phyloP scores from a whole-genome alignment of 2,329 filamentous ascomycete genomes.

The Fusarium subglutinans region DNA sequence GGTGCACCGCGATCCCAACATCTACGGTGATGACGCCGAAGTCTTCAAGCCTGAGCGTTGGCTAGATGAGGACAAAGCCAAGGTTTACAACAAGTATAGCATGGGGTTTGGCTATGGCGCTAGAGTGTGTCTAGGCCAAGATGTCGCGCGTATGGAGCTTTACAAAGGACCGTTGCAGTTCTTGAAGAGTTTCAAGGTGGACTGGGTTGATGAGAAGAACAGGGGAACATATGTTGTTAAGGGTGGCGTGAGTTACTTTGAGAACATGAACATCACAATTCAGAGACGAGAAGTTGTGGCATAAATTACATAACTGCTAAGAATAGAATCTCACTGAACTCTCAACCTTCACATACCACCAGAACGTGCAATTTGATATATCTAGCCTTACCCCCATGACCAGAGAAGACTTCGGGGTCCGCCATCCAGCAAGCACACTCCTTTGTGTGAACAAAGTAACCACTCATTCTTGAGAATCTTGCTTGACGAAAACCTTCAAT shows the following conservation, averaged over 20 bases:
- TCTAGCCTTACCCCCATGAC: fast-evolving
- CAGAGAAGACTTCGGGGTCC: fast-evolving
- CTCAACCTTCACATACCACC: fast-evolving
- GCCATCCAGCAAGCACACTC: fast-evolving
- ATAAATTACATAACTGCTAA: fast-evolving
- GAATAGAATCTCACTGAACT: fast-evolving
- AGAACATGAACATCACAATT: conserved; percentile 24
- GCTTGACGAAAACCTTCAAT: neutral
- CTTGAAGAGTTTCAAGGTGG: conserved; percentile 27
- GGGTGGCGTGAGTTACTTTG: conserved; percentile 33
- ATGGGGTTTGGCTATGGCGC: conserved; percentile 53
- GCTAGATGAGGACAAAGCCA: conserved; percentile 44
- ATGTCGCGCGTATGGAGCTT: conserved; percentile 56
- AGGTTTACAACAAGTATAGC: conserved; percentile 43
- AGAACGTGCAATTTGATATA: fast-evolving
- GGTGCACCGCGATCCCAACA: conserved; percentile 44
- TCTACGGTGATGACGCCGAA: conserved; percentile 47
- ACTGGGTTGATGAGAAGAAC: conserved; percentile 8
- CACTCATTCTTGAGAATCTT: fast-evolving
- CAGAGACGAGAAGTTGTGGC: neutral
- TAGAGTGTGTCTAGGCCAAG: conserved; percentile 55
- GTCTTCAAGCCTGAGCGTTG: conserved; percentile 54
- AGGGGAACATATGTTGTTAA: conserved; percentile 25
- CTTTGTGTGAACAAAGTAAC: neutral
- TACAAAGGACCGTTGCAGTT: conserved; percentile 32